Conservation (phyloP, 2,329 filamentous ascomycete species). For the Pyricularia sp. region DNA sequence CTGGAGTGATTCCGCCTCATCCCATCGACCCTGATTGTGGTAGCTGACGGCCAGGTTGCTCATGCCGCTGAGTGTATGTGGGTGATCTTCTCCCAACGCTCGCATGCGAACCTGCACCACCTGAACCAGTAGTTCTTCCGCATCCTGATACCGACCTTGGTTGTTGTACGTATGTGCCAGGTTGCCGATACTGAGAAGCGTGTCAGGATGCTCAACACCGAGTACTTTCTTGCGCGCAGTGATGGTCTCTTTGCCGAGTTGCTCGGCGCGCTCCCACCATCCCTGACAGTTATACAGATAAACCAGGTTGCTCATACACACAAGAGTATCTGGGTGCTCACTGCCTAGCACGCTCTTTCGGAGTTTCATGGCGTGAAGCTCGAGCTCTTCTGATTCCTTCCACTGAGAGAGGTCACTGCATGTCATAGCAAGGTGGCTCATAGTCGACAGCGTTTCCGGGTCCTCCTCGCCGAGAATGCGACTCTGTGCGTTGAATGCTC, state of each 20-base stretch:
- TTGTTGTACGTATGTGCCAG: background rate
- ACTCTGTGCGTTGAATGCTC: background rate
- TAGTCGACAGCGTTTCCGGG: background rate
- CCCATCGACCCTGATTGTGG: too few species aligned
- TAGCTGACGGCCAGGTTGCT: constrained; percentile 2
- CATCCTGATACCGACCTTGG: background rate
- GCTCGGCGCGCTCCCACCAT: background rate
- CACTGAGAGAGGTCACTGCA: background rate
- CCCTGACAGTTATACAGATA: background rate
- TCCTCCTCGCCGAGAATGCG: background rate
- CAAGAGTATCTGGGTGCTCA: constrained; percentile 4
- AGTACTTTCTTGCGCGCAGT: background rate
- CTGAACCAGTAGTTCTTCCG: background rate
- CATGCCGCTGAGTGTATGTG: constrained; percentile 3
- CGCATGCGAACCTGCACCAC: background rate
- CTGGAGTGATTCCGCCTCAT: too few species aligned
- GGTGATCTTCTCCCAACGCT: constrained; percentile 4
- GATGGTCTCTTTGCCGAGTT: background rate
- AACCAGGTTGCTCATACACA: constrained; percentile 4
- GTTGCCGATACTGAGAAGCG: constrained; percentile 3
- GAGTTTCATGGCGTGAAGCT: background rate
- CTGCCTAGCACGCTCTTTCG: background rate
- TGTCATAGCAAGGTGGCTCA: background rate
- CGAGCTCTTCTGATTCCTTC: background rate
- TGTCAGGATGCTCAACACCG: constrained; percentile 5